phyloP scores from a whole-genome alignment of 108 stramenopile species.

The Cyclotella atomus region DNA sequence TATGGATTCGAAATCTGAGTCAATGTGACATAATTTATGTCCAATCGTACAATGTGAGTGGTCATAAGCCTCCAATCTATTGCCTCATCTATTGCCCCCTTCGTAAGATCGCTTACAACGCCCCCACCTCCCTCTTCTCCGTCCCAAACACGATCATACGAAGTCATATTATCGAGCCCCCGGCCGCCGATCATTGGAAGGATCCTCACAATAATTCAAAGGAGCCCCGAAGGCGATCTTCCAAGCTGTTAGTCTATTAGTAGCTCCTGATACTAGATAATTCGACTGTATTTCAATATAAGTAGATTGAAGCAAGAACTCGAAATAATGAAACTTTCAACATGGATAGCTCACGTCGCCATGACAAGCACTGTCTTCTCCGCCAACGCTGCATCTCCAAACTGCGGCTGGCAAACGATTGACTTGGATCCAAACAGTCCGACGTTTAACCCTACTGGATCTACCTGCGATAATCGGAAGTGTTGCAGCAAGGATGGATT shows the following conservation, averaged over 20 bases:
- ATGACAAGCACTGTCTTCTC: constrained; percentile 3
- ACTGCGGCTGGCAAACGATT: constrained; percentile 7
- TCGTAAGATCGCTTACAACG: too few species aligned
- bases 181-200: too few species aligned
- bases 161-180: too few species aligned
- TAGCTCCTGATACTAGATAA: too few species aligned
- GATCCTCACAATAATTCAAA: background rate
- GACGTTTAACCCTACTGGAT: constrained; percentile 5
- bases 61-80: background rate
- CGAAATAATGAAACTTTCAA: background rate
- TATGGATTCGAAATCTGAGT: too few species aligned
- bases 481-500: constrained; percentile 13
- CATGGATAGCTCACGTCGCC: background rate
- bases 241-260: too few species aligned
- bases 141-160: background rate
- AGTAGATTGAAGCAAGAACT: background rate
- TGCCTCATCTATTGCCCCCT: too few species aligned
- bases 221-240: too few species aligned
- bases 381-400: background rate
- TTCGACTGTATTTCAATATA: too few species aligned
- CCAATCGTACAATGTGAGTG: background rate
- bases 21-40: background rate
- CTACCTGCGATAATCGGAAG: background rate
- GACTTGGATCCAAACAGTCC: constrained; percentile 8
- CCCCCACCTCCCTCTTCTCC: too few species aligned